phyloP scores from a whole-genome alignment of 352 stramenopile species.

The Globisporangium polare region DNA sequence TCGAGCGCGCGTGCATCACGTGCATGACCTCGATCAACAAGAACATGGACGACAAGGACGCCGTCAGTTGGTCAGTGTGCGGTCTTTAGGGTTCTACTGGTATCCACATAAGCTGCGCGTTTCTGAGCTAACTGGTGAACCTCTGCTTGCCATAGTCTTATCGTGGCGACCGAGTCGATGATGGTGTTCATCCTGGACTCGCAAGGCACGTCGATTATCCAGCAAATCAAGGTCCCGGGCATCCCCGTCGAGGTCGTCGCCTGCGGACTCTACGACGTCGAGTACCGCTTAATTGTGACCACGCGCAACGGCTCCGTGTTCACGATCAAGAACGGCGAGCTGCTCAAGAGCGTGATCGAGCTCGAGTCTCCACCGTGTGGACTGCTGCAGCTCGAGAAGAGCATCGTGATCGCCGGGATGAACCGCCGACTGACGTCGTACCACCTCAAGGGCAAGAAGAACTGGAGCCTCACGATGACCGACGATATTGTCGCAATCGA shows the following conservation, averaged over 20 bases:
- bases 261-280: conserved; percentile 71
- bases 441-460: conserved; percentile 90
- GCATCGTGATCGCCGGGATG: conserved; percentile 85
- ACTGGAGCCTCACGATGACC: conserved; percentile 84
- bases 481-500: conserved; percentile 84
- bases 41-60: conserved; percentile 81
- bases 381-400: conserved; percentile 77
- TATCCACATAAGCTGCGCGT: neutral
- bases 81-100: neutral
- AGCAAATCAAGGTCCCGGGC: conserved; percentile 65
- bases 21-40: conserved; percentile 90
- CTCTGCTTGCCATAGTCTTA: conserved; percentile 33
- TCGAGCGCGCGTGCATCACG: conserved; percentile 75
- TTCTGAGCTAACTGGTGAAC: neutral
- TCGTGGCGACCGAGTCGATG: conserved; percentile 82
- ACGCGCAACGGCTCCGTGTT: conserved; percentile 85
- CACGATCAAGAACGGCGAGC: conserved; percentile 90
- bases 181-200: conserved; percentile 79
- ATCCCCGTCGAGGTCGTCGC: conserved; percentile 77
- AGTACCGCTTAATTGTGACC: conserved; percentile 83
- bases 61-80: conserved; percentile 55
- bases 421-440: conserved; percentile 86
- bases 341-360: conserved; percentile 85
- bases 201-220: conserved; percentile 64
- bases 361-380: conserved; percentile 75